Base-by-base conservation (phyloP, 768 basidiomycete genomes). In the Boletus reticulatus region DNA sequence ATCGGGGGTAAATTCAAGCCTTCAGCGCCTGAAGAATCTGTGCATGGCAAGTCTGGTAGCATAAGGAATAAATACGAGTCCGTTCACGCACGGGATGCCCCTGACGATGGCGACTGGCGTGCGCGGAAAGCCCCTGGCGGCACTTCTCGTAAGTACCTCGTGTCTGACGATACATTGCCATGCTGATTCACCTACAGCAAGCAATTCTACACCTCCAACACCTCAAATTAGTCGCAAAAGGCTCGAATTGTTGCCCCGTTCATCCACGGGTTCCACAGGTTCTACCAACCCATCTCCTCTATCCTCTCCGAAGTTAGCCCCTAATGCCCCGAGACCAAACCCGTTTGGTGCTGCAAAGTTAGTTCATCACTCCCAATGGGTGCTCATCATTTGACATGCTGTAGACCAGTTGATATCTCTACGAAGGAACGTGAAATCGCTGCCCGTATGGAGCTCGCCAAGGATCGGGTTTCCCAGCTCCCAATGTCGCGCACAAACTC, bases 341-440 rank as follows among this genome's bases (percentile, higher is more conserved):
- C 95, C 95, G 7, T 98, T 98, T 66, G 97, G 96, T 47, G 79
- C 80, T 51, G 96, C 96, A 36, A 87, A 75, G 90, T 91, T 62
- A 47, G 82, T 70, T 19, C 24, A 27, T 62, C 1, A 29, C 34
- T 14, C 34, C 4, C 39, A 43, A 51, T 47, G 43, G 20, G 31
- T 24, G 51, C 14, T 24, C 43, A 43, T 13, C 24, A 14, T 59
- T 56, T 56, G 16, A 73, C 38, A 29, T 4, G 41, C 39, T n/a
- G 52, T 31, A 92, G 89, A 63, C 94, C 96, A 13, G 89, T 98
- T 20, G 94, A 98, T 68, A 85, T 88, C 17, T 77, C 87, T 34
- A 75, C 80, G 0, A 82, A 84, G 50, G 94, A 98, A 65, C 86
- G 83, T 52, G 87, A 84, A 67, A 84, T 93, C 10, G 73, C 83